These are phyloP conservation scores for Xylogone sp. DNA, from an alignment of 2,329 filamentous ascomycete genomes.

Conservation along the genomic window DNA sequence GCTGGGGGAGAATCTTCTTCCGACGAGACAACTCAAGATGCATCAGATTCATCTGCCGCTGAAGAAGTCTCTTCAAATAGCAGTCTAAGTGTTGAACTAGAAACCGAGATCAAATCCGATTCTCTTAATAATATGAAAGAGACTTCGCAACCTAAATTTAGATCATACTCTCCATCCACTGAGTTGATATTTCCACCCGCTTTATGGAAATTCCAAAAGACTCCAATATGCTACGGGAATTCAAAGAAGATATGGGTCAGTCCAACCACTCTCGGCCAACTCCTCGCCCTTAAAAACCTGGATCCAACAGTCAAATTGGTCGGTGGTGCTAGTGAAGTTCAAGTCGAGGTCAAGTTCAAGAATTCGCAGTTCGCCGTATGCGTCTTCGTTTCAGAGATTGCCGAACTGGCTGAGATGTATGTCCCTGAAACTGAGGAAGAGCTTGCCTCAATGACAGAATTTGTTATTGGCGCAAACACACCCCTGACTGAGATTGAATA, in stretches of 20 bases:
- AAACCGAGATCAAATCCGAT: slow-evolving; percentile 10
- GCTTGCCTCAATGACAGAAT: slow-evolving; percentile 15
- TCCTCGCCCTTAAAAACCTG: slow-evolving; percentile 82
- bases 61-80: slow-evolving; percentile 11
- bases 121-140: slow-evolving; percentile 8
- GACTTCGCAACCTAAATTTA: slow-evolving; percentile 48
- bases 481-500: slow-evolving; percentile 83
- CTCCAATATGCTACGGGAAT: slow-evolving; percentile 83
- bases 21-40: slow-evolving; percentile 2
- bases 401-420: slow-evolving; percentile 76
- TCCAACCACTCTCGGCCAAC: slow-evolving; percentile 76
- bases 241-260: slow-evolving; percentile 90
- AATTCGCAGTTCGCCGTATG: slow-evolving; percentile 82
- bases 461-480: slow-evolving; percentile 76
- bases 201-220: slow-evolving; percentile 74
- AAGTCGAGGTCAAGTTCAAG: slow-evolving; percentile 98
- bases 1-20: slow-evolving; percentile 40
- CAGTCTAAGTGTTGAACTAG: slow-evolving; percentile 6
- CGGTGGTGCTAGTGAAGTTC: slow-evolving; percentile 90
- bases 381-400: slow-evolving; percentile 86
- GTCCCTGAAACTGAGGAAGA: slow-evolving; percentile 75
- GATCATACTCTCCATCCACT: slow-evolving; percentile 84
- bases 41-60: slow-evolving; percentile 5
- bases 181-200: slow-evolving; percentile 89
- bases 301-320: slow-evolving; percentile 88